These are phyloP conservation scores for Ganoderma boninense DNA, from an alignment of 1,284 basidiomycete species.

Conservation along the genomic window DNA sequence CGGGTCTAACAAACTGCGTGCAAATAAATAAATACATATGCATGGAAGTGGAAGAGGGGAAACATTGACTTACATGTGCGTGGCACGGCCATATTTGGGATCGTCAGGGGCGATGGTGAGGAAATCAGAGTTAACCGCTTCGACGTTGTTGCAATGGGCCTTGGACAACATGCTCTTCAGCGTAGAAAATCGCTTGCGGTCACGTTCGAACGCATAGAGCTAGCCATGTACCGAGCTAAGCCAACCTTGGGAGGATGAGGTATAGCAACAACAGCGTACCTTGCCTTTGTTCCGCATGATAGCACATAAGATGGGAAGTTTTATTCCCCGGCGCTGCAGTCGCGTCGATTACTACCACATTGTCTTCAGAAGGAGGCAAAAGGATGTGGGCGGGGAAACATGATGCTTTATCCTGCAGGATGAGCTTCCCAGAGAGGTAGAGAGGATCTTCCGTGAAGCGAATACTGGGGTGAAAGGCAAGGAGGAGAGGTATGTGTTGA, in stretches of 20 bases:
- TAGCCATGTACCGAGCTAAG: conserved; percentile 39
- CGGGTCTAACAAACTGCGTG: conserved; percentile 83
- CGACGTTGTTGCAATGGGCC: conserved; percentile 83
- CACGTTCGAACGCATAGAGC: conserved; percentile 90
- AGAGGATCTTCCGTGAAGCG: conserved; percentile 69
- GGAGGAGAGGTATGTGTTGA: conserved; percentile 81
- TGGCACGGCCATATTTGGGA: conserved; percentile 67
- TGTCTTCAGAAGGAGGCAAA: conserved; percentile 60
- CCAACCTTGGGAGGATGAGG: not conserved
- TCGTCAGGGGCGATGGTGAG: conserved; percentile 74
- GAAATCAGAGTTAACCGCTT: conserved; percentile 82
- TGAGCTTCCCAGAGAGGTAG: conserved; percentile 82
- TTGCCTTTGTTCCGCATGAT: conserved; percentile 85
- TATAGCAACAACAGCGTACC: conserved; percentile 47
- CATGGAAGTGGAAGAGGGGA: not conserved
- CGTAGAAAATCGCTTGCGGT: conserved; percentile 81
- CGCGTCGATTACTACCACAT: conserved; percentile 84
- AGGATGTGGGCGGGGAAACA: conserved; percentile 94
- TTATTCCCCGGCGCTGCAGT: conserved; percentile 99
- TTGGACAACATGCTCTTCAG: conserved; percentile 84
- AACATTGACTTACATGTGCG: conserved; percentile 78
- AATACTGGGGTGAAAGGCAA: conserved; percentile 76
- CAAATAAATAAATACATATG: no score
- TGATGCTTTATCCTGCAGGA: conserved; percentile 97
- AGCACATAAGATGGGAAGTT: conserved; percentile 93